Evolutionary conservation across 352 stramenopile genomes (phyloP).

Genomic region (Phytophthora melonis): DNA sequence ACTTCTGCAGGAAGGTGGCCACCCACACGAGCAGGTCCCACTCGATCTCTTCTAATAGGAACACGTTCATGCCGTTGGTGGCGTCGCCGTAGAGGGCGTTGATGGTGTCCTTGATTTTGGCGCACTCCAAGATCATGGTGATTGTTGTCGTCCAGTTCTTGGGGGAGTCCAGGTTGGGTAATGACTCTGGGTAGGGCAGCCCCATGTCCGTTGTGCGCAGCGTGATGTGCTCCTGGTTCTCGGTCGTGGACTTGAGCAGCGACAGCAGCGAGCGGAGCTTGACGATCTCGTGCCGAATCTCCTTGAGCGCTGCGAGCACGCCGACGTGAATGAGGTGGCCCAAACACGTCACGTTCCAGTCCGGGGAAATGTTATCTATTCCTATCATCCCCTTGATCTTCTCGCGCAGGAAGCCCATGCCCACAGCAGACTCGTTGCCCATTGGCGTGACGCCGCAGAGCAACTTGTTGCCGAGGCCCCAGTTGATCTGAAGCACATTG

Average conservation of each 20-base stretch:
- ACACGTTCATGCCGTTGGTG: constrained; percentile 78
- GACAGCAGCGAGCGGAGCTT: constrained; percentile 81
- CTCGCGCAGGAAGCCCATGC: constrained; percentile 80
- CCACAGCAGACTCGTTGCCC: constrained; percentile 67
- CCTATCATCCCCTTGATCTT: constrained; percentile 85
- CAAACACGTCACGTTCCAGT: constrained; percentile 83
- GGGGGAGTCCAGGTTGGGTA: constrained; percentile 76
- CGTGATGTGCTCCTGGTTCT: constrained; percentile 81
- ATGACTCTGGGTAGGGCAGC: constrained; percentile 63
- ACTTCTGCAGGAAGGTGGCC: constrained; percentile 79
- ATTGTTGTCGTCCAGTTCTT: constrained; percentile 78
- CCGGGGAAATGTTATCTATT: constrained; percentile 73
- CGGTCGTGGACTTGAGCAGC: constrained; percentile 72
- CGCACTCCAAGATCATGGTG: constrained; percentile 78
- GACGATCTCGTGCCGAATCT: constrained; percentile 76
- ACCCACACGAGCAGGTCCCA: constrained; percentile 82
- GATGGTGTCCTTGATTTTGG: constrained; percentile 83
- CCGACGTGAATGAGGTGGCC: constrained; percentile 79
- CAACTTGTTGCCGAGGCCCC: constrained; percentile 75
- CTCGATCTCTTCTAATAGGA: constrained; percentile 79
- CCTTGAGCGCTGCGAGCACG: constrained; percentile 71
- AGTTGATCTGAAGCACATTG: constrained; percentile 84
- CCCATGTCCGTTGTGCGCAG: constrained; percentile 75
- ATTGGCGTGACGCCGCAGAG: constrained; percentile 75
- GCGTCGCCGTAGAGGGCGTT: constrained; percentile 73